A percentile compares a stretch with the other conserved stretches of the same genome.
These are phyloP conservation scores for Teratosphaeria zuluensis DNA, from an alignment of 2,329 filamentous ascomycete genomes.

Conservation along the genomic window DNA sequence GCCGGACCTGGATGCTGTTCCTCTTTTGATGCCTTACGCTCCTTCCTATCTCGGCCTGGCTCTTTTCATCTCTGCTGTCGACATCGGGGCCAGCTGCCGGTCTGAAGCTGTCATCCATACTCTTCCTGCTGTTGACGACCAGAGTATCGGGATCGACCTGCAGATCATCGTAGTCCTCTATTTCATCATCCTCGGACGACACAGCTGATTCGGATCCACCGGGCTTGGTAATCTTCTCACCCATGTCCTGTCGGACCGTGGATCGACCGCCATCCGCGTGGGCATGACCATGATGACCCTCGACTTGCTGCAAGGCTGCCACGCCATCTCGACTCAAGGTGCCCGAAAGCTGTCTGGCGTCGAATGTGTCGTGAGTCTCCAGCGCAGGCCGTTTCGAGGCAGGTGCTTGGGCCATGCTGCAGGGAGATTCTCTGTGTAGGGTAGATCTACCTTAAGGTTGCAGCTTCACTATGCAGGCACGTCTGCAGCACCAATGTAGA, in stretches of 20 bases:
- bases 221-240: neutral
- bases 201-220: neutral
- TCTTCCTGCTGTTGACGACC: slow-evolving; percentile 25
- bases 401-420: neutral
- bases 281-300: neutral
- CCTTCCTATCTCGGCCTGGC: neutral
- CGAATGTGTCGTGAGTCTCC: neutral
- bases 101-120: slow-evolving; percentile 14
- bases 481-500: no score
- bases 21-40: slow-evolving; percentile 11
- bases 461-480: no score
- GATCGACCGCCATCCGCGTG: neutral
- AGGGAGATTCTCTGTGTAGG: neutral
- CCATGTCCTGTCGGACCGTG: neutral
- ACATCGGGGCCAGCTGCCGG: slow-evolving; percentile 2
- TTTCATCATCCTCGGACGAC: slow-evolving; percentile 24
- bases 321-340: slow-evolving; percentile 11
- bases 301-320: slow-evolving; percentile 9
- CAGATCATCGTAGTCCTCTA: slow-evolving; percentile 34
- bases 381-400: slow-evolving; percentile 6
- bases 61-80: neutral
- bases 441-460: no score
- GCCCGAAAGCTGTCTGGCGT: slow-evolving; percentile 13
- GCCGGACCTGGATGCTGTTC: slow-evolving; percentile 37
- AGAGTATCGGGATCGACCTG: slow-evolving; percentile 28